These are phyloP conservation scores for Toxicodendron radicans DNA, from an alignment of 345 rosid species.

Conservation along the genomic window DNA sequence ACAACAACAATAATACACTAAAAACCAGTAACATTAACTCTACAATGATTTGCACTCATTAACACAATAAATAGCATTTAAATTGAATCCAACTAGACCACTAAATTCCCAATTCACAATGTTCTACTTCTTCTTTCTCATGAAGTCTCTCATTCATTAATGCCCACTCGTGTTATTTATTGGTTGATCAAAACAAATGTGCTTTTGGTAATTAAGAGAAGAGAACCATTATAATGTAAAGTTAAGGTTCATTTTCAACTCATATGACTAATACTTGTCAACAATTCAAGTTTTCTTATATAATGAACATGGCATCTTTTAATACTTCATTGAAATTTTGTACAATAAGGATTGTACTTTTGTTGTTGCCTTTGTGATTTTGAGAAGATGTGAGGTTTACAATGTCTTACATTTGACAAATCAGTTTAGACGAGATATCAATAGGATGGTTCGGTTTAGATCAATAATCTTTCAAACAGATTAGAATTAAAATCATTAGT, in stretches of 20 bases:
- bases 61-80: slow-evolving; percentile 6
- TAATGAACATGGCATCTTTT: background rate
- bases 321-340: background rate
- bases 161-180: background rate
- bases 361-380: background rate
- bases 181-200: background rate
- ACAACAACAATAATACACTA: background rate
- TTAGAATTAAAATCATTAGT: no score
- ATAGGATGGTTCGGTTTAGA: no score
- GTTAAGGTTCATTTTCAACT: background rate
- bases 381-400: background rate
- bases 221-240: background rate
- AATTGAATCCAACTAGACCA: background rate
- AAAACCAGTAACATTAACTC: background rate
- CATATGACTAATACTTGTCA: background rate
- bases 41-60: slow-evolving; percentile 2
- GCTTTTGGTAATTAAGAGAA: background rate
- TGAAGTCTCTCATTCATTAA: background rate
- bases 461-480: no score
- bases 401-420: background rate
- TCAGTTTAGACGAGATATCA: no score
- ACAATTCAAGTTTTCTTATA: background rate
- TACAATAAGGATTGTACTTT: background rate
- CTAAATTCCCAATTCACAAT: background rate
- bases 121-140: no score